phyloP scores from a whole-genome alignment of 148 eudicot genomes.

The Dysphania ambrosioides region DNA sequence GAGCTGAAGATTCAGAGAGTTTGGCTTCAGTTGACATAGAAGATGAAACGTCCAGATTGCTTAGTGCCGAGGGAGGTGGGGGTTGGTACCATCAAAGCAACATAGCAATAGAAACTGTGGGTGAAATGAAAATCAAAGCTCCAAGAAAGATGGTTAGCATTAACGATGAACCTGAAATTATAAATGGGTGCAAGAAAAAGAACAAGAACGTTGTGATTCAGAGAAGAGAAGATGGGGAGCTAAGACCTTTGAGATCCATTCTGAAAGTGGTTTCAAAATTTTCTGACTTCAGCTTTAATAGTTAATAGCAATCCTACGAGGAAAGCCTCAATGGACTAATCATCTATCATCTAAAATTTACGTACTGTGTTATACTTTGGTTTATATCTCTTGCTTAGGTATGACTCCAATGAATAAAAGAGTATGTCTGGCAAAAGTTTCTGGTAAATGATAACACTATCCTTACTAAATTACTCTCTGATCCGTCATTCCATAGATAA shows the following conservation, averaged over 20 bases:
- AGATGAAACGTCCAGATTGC: constrained; percentile 22
- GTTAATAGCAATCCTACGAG: constrained; percentile 1
- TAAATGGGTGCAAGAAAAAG: constrained; percentile 28
- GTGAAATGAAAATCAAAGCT: constrained; percentile 2
- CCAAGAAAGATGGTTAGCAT: constrained; percentile 53
- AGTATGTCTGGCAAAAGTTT: constrained; percentile 2
- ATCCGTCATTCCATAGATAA: neutral
- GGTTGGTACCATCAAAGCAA: constrained; percentile 1
- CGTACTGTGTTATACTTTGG: neutral
- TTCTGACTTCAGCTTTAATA: neutral
- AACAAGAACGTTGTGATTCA: constrained; percentile 27
- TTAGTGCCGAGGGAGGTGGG: neutral
- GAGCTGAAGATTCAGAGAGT: constrained; percentile 5
- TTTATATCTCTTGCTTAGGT: neutral
- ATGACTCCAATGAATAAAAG: neutral
- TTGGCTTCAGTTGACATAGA: constrained; percentile 19
- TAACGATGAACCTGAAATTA: constrained; percentile 44
- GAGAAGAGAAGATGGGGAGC: constrained; percentile 20
- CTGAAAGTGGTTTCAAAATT: constrained; percentile 44
- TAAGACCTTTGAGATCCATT: constrained; percentile 50
- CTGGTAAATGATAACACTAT: neutral
- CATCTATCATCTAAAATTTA: neutral
- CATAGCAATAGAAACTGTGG: constrained; percentile 1
- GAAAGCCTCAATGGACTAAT: constrained; percentile 2
- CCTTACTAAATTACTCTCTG: neutral